These are phyloP conservation scores for Jackrogersella multiformis DNA, from an alignment of 495 filamentous ascomycete species.

Conservation along the genomic window DNA sequence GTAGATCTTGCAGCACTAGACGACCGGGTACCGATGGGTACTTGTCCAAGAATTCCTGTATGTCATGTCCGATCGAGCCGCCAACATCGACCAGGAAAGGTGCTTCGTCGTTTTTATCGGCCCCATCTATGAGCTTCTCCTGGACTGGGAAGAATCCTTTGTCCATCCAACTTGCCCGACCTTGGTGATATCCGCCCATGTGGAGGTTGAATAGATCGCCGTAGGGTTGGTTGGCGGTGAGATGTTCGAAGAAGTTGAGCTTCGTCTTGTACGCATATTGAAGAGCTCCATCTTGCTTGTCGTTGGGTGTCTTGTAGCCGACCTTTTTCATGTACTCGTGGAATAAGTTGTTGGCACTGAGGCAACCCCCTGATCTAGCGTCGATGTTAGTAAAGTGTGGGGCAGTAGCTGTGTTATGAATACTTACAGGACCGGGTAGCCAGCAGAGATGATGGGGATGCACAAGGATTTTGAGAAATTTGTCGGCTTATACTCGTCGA, in stretches of 20 bases:
- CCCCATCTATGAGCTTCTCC: conserved; percentile 45
- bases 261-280: conserved; percentile 44
- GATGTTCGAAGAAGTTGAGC: conserved; percentile 46
- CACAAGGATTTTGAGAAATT: conserved; percentile 51
- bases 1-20: conserved; percentile 61
- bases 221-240: conserved; percentile 26
- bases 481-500: conserved; percentile 54
- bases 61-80: conserved; percentile 61
- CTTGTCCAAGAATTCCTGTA: conserved; percentile 53
- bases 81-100: conserved; percentile 38
- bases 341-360: background rate
- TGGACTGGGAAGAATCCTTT: conserved; percentile 55
- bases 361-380: background rate
- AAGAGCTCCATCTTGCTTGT: conserved; percentile 35
- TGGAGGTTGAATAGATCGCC: conserved; percentile 54
- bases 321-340: conserved; percentile 19
- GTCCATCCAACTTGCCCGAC: conserved; percentile 60
- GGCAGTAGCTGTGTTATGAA: background rate
- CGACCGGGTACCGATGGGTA: conserved; percentile 53
- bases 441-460: conserved; percentile 46
- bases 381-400: background rate
- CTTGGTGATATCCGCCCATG: conserved; percentile 58
- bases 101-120: conserved; percentile 4
- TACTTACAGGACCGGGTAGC: conserved; percentile 34
- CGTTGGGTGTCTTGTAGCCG: conserved; percentile 32